Evolutionary conservation across 2,329 filamentous ascomycete genomes (phyloP).

Genomic region (Emergomyces africanus): DNA sequence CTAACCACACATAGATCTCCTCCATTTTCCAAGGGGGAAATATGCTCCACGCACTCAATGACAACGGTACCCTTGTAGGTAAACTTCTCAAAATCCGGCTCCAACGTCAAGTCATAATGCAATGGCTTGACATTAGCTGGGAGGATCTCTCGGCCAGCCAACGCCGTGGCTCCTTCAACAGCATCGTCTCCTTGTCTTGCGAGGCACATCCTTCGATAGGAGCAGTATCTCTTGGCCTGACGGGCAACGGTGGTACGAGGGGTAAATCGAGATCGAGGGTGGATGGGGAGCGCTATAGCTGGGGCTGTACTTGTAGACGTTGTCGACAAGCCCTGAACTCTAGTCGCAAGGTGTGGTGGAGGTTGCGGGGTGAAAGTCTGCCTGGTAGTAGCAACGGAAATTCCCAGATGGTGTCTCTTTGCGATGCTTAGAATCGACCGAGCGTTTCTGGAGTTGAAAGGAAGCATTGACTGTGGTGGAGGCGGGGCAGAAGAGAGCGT

Average conservation of each 20-base stretch:
- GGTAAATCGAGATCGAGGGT: background rate
- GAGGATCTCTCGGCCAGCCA: slow-evolving; percentile 65
- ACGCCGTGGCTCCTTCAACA: slow-evolving; percentile 41
- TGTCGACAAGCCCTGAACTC: slow-evolving; percentile 7
- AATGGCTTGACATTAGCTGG: slow-evolving; percentile 83
- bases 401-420: background rate
- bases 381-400: background rate
- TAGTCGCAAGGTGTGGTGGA: background rate
- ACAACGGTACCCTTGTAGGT: slow-evolving; percentile 73
- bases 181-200: slow-evolving; percentile 36
- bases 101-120: slow-evolving; percentile 84
- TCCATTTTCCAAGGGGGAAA: background rate
- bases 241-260: slow-evolving; percentile 16
- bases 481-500: slow-evolving; percentile 3
- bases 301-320: background rate
- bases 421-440: slow-evolving; percentile 1
- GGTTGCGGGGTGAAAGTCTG: slow-evolving; percentile 6
- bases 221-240: slow-evolving; percentile 49
- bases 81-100: slow-evolving; percentile 80
- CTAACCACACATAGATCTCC: background rate
- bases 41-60: slow-evolving; percentile 50
- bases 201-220: slow-evolving; percentile 65
- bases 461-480: slow-evolving; percentile 5
- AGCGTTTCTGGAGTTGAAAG: slow-evolving; percentile 9
- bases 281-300: background rate